These are phyloP conservation scores for Panaeolus papilionaceus DNA, from an alignment of 768 basidiomycete species.

Conservation along the genomic window DNA sequence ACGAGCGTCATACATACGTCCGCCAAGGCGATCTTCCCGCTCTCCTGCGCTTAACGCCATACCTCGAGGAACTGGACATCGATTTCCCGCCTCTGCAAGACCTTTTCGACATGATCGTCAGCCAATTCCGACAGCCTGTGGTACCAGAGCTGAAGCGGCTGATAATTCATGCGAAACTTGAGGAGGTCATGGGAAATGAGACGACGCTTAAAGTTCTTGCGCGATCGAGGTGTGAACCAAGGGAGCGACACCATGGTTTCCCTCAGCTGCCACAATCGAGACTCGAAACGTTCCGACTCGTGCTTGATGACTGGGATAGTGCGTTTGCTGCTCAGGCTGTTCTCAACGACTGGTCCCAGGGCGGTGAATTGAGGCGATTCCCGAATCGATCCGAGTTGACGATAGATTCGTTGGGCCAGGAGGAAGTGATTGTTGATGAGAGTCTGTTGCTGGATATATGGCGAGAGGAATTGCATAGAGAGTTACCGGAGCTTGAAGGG, in stretches of 20 bases:
- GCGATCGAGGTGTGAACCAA: constrained; percentile 19
- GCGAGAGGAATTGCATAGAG: constrained; percentile 1
- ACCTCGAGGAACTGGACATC: constrained; percentile 22
- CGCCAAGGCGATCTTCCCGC: constrained; percentile 18
- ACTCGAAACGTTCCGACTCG: constrained; percentile 3
- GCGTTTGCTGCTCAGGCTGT: neutral
- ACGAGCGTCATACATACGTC: constrained; percentile 7
- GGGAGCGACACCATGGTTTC: neutral
- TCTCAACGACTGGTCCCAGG: neutral
- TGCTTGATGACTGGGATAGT: constrained; percentile 1
- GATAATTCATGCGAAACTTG: constrained; percentile 13
- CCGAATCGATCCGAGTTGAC: neutral
- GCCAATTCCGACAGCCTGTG: constrained; percentile 2
- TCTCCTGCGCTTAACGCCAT: constrained; percentile 16
- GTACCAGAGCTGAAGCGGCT: constrained; percentile 19
- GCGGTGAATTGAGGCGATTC: neutral
- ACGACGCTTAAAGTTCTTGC: constrained; percentile 15
- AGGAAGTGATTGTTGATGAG: constrained; percentile 5
- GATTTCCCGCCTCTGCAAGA: constrained; percentile 15
- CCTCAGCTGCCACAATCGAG: neutral
- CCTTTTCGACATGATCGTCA: constrained; percentile 7
- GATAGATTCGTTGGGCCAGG: constrained; percentile 6
- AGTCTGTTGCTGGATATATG: constrained; percentile 6
- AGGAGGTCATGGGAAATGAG: constrained; percentile 18
- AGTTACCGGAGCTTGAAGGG: neutral